Evolutionary conservation across 2,329 filamentous ascomycete species (phyloP).

Genomic region (Fusarium sp.): DNA sequence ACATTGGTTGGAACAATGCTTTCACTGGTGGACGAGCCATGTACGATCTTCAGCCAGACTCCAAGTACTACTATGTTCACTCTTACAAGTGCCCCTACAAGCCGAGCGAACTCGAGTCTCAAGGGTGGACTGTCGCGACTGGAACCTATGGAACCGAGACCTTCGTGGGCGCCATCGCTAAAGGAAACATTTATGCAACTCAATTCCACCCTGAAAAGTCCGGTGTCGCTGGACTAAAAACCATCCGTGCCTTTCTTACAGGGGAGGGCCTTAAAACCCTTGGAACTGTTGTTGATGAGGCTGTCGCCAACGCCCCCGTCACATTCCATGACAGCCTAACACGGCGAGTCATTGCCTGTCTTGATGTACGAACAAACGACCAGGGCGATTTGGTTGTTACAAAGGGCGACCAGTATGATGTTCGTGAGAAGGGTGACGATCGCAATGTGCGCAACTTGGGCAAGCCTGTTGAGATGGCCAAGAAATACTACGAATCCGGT

Average conservation of each 20-base stretch:
- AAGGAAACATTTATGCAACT: slow-evolving; percentile 85
- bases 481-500: slow-evolving; percentile 93
- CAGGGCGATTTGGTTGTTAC: slow-evolving; percentile 95
- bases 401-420: slow-evolving; percentile 98
- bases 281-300: slow-evolving; percentile 29
- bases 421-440: slow-evolving; percentile 80
- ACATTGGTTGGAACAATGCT: slow-evolving; percentile 98
- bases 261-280: slow-evolving; percentile 68
- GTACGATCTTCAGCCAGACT: slow-evolving; percentile 80
- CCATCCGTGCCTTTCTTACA: slow-evolving; percentile 86
- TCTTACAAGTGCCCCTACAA: slow-evolving; percentile 86
- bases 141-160: slow-evolving; percentile 87
- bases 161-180: slow-evolving; percentile 90
- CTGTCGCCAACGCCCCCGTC: slow-evolving; percentile 21
- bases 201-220: slow-evolving; percentile 99
- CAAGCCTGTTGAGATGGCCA: slow-evolving; percentile 95
- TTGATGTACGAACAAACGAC: slow-evolving; percentile 95
- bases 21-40: slow-evolving; percentile 67
- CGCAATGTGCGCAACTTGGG: slow-evolving; percentile 86
- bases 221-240: slow-evolving; percentile 84
- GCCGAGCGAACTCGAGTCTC: slow-evolving; percentile 75
- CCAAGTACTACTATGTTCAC: slow-evolving; percentile 99
- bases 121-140: slow-evolving; percentile 93
- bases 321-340: slow-evolving; percentile 74
- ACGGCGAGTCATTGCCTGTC: slow-evolving; percentile 91